phyloP scores from a whole-genome alignment of 306 rosid genomes.

The Carpinus viminea region DNA sequence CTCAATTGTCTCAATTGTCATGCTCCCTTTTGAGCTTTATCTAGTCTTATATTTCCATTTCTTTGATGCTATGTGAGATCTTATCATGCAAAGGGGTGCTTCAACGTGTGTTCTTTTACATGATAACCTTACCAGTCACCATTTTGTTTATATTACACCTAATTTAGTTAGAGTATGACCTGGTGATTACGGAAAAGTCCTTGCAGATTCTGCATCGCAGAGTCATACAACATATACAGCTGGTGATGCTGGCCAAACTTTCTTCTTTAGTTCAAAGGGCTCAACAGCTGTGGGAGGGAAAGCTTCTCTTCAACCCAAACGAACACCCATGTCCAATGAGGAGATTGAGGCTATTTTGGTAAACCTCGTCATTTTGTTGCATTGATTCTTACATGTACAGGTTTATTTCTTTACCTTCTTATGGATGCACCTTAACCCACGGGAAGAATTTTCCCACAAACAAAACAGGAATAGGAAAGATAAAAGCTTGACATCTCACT shows the following conservation, averaged over 20 bases:
- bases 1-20: neutral
- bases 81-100: neutral
- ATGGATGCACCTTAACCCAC: neutral
- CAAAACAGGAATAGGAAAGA: no score
- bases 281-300: slow-evolving; percentile 67
- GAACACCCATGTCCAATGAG: slow-evolving; percentile 79
- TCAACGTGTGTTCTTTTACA: neutral
- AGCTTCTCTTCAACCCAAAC: slow-evolving; percentile 90
- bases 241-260: slow-evolving; percentile 36
- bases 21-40: neutral
- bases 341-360: slow-evolving; percentile 97
- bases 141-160: neutral
- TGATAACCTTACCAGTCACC: neutral
- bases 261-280: slow-evolving; percentile 55
- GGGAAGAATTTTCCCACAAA: no score
- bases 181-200: slow-evolving; percentile 1
- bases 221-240: slow-evolving; percentile 38
- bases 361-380: slow-evolving; percentile 17
- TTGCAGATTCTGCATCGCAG: slow-evolving; percentile 62
- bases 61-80: slow-evolving; percentile 3
- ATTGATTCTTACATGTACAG: neutral
- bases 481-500: no score
- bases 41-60: neutral
- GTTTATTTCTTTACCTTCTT: slow-evolving; percentile 4
- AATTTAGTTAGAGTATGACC: neutral